Percentiles rank a stretch among this genome's conserved stretches.
These are phyloP conservation scores for Monilinia fructigena DNA, from an alignment of 2,329 filamentous ascomycete genomes.

Conservation along the genomic window DNA sequence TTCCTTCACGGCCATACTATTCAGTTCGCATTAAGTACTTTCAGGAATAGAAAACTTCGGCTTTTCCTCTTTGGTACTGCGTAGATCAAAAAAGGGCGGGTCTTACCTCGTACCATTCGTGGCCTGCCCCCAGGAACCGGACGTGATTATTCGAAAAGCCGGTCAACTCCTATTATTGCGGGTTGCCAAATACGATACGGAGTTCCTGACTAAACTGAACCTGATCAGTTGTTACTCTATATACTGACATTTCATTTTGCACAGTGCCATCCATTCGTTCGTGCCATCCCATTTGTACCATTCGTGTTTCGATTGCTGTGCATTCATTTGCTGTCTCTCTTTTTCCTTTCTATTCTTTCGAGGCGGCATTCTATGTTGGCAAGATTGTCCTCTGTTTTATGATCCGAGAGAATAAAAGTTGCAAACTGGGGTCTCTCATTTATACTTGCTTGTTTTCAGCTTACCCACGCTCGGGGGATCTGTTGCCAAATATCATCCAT, in stretches of 20 bases:
- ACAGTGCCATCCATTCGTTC: not conserved
- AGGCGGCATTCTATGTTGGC: slow-evolving; percentile 1
- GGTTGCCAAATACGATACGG: not conserved
- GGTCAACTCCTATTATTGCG: slow-evolving; percentile 16
- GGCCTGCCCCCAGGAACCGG: slow-evolving; percentile 18
- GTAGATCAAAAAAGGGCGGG: slow-evolving; percentile 21
- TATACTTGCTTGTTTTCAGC: slow-evolving; percentile 22
- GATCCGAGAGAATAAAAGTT: slow-evolving; percentile 10
- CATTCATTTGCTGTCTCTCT: slow-evolving; percentile 11
- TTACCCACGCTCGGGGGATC: slow-evolving; percentile 15
- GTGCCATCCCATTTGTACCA: not conserved
- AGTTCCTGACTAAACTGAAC: not conserved
- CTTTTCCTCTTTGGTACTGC: slow-evolving; percentile 3
- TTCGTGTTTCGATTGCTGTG: slow-evolving; percentile 15
- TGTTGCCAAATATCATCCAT: slow-evolving; percentile 3
- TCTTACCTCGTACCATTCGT: slow-evolving; percentile 22
- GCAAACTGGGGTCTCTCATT: not conserved
- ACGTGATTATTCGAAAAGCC: slow-evolving; percentile 18
- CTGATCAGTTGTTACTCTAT: not conserved
- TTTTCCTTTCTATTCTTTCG: not conserved
- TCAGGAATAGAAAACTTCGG: slow-evolving; percentile 17
- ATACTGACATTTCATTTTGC: slow-evolving; percentile 12
- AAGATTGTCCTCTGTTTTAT: slow-evolving; percentile 8
- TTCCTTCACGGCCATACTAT: not conserved
- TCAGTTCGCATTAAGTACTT: slow-evolving; percentile 14